phyloP scores from a whole-genome alignment of 257 asterid genomes.

The Solanum arcanum region DNA sequence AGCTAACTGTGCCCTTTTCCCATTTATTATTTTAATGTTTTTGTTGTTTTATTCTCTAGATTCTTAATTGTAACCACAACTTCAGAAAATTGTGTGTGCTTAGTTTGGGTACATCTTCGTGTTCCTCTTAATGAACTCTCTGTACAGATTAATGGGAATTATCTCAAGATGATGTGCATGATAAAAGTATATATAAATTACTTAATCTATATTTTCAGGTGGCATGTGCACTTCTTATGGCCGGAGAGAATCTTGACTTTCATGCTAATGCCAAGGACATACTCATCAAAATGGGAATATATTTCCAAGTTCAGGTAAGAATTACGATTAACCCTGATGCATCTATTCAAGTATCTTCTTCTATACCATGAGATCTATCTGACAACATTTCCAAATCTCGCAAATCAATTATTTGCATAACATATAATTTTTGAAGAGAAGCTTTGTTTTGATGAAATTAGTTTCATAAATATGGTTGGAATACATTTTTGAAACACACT shows the following conservation, averaged over 20 bases:
- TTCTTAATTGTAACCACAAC: not conserved
- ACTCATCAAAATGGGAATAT: constrained; percentile 80
- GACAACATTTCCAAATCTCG: not conserved
- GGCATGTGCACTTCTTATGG: constrained; percentile 90
- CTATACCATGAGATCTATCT: not conserved
- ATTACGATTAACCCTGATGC: not conserved
- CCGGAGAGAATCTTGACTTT: constrained; percentile 65
- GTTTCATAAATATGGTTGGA: not conserved
- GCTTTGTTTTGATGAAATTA: not conserved
- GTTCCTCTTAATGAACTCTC: not conserved
- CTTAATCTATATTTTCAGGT: constrained; percentile 31
- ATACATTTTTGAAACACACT: not conserved
- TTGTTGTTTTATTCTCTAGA: not conserved
- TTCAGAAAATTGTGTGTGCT: not conserved
- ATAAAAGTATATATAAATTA: not conserved
- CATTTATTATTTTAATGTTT: not conserved
- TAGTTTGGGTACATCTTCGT: not conserved
- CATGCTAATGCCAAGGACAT: constrained; percentile 52
- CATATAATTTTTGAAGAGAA: not conserved
- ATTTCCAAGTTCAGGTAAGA: constrained; percentile 88
- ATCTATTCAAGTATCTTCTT: not conserved
- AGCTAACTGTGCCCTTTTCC: not conserved
- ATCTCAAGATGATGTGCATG: not conserved
- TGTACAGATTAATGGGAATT: not conserved
- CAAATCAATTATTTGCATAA: not conserved